phyloP scores from a whole-genome alignment of 148 eudicot genomes.

The Fallopia convolvulus region DNA sequence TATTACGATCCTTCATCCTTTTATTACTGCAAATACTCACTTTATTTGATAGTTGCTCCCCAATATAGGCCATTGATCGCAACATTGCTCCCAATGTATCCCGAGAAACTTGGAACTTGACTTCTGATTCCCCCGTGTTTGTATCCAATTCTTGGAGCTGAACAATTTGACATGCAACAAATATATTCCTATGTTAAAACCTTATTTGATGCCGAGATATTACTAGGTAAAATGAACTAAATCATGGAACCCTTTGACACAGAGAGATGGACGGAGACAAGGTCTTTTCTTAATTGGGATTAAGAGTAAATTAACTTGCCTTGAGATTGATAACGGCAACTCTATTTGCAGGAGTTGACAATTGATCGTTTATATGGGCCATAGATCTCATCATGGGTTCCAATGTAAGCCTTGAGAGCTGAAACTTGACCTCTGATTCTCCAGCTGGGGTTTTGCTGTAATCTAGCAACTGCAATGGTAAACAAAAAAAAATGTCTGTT shows the following conservation, averaged over 20 bases:
- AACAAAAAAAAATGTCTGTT: background rate
- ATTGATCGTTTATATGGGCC: conserved; percentile 80
- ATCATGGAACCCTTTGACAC: background rate
- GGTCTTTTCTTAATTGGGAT: background rate
- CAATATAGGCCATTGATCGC: conserved; percentile 90
- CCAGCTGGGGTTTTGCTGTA: conserved; percentile 54
- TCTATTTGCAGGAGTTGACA: conserved; percentile 67
- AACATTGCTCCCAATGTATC: conserved; percentile 92
- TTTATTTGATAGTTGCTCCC: conserved; percentile 61
- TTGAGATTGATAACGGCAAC: conserved; percentile 91
- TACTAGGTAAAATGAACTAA: background rate
- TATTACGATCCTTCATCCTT: background rate
- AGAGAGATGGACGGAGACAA: background rate
- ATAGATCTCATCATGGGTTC: conserved; percentile 89
- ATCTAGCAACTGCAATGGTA: conserved; percentile 66
- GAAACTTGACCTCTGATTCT: conserved; percentile 71
- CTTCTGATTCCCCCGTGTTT: conserved; percentile 78
- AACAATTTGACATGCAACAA: conserved; percentile 14
- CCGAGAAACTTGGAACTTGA: conserved; percentile 84
- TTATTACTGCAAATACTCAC: conserved; percentile 26
- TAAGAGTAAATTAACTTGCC: conserved; percentile 29
- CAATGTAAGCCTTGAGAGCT: conserved; percentile 41
- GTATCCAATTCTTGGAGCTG: conserved; percentile 88
- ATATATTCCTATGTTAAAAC: background rate
- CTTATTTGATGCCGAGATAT: background rate